phyloP scores from a whole-genome alignment of 2,329 filamentous ascomycete species.

The Rhynchosporium agropyri region DNA sequence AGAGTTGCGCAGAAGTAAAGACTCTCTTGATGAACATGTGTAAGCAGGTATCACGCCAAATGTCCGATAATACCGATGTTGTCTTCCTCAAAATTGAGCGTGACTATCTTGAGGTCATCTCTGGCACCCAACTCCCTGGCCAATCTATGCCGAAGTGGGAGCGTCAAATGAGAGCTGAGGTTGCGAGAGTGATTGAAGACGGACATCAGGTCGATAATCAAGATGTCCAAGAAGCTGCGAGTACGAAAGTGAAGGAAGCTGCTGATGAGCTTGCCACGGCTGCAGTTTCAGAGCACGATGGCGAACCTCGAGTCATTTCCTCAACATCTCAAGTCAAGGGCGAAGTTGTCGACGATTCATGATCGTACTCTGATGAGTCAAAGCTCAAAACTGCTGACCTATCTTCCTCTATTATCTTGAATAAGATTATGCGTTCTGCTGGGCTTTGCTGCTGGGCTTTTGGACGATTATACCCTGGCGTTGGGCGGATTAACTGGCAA shows the following conservation, averaged over 20 bases:
- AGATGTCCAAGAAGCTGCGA: neutral
- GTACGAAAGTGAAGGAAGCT: conserved; percentile 5
- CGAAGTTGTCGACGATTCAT: conserved; percentile 11
- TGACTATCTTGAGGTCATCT: conserved; percentile 42
- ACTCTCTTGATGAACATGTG: conserved; percentile 46
- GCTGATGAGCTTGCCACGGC: neutral
- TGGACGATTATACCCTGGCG: neutral
- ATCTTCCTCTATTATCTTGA: neutral
- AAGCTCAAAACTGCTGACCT: no score
- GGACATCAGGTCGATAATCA: conserved; percentile 3
- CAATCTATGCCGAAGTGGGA: conserved; percentile 39
- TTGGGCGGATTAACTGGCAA: neutral
- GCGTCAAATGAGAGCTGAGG: conserved; percentile 36
- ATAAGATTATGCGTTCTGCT: conserved; percentile 1
- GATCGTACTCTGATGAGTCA: conserved; percentile 11
- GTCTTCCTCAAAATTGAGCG: conserved; percentile 40
- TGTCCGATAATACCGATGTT: conserved; percentile 40
- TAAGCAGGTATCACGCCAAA: conserved; percentile 31
- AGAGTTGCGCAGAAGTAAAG: conserved; percentile 48
- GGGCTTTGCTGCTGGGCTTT: neutral
- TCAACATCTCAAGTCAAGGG: neutral
- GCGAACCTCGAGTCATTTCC: neutral
- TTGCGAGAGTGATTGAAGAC: conserved; percentile 26
- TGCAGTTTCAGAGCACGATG: neutral
- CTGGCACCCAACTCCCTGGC: conserved; percentile 34